Percentiles rank a stretch among this genome's conserved stretches.
Conservation (phyloP, 2,329 filamentous ascomycete species). For the Metarhizium rileyi region DNA sequence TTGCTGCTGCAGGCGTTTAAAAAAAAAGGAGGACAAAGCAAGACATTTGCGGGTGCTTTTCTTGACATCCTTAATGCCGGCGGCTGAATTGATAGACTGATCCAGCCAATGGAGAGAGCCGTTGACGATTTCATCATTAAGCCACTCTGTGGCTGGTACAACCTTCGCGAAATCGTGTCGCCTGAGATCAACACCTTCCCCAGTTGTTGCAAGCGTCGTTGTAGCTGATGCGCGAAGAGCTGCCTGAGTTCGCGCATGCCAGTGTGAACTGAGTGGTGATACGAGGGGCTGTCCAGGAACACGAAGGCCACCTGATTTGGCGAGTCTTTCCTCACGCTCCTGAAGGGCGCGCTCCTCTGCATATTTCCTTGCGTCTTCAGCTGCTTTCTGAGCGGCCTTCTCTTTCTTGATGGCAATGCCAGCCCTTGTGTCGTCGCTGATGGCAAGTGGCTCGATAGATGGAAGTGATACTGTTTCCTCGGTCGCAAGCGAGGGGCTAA, state of each 20-base stretch:
- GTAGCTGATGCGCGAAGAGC: slow-evolving; percentile 25
- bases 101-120: slow-evolving; percentile 53
- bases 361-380: slow-evolving; percentile 16
- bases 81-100: slow-evolving; percentile 44
- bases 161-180: slow-evolving; percentile 55
- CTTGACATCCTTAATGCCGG: slow-evolving; percentile 39
- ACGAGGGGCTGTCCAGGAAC: slow-evolving; percentile 18
- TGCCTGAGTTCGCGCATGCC: slow-evolving; percentile 16
- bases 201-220: slow-evolving; percentile 32
- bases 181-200: slow-evolving; percentile 39
- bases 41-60: slow-evolving; percentile 46
- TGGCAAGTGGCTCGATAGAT: slow-evolving; percentile 14
- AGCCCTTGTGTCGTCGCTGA: slow-evolving; percentile 19
- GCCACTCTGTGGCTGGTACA: slow-evolving; percentile 48
- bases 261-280: slow-evolving; percentile 17
- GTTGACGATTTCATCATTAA: slow-evolving; percentile 71
- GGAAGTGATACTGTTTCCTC: slow-evolving; percentile 17
- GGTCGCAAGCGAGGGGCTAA: slow-evolving; percentile 14
- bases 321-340: slow-evolving; percentile 16
- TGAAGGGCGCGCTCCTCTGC: slow-evolving; percentile 14
- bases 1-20: slow-evolving; percentile 38
- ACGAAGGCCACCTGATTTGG: slow-evolving; percentile 21
- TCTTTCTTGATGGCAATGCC: slow-evolving; percentile 6
- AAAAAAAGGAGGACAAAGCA: slow-evolving; percentile 58
- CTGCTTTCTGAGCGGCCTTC: slow-evolving; percentile 14